Evolutionary conservation across 208 protist species (phyloP), one percentile per base, ranked within the genome.

Genomic region (Trypanosoma platydactyli): DNA sequence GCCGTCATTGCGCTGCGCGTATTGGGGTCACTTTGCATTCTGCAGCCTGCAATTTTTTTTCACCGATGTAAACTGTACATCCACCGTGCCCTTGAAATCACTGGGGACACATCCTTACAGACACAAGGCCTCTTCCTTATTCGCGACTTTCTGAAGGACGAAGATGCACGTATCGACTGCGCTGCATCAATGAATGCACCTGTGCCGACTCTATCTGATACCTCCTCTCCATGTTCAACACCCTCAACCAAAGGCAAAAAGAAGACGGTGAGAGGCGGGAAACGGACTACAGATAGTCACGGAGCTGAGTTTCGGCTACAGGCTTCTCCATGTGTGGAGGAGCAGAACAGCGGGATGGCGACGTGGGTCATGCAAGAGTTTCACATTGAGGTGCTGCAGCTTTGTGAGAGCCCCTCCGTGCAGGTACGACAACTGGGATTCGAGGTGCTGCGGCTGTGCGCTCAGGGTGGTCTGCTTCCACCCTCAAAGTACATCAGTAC

Each of bases 331-430:
- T 40, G 29, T 30, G 35, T 71, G 51, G 73, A 77, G 30, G 86
- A 92, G 35, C 77, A 89, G 59, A 96, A 92, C 68, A 96, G 88
- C 64, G 90, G 90, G 55, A 94, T 96, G 88, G 72, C 82, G 22
- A 91, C 88, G 15, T 96, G 90, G 88, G 55, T 91, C 27, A 77
- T 96, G 59, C 85, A 92, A 62, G 56, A 74, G 22, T 92, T 94
- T 60, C 77, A 91, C 54, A 55, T 11, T 13, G 67, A 73, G 52
- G 75, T 94, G 12, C 53, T 83, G 13, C 67, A 56, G 30, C 75
- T 93, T 16, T 75, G 76, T 65, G 68, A 60, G 52, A 72, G 69
- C 35, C 54, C 57, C 20, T 60, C 73, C 44, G 22, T 72, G n/a
- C 27, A 55, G 22, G 76, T 91, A 50, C 83, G 90, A 3, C 46